Base-by-base conservation (phyloP, 352 stramenopile genomes). In the Pythium plurisporium region DNA sequence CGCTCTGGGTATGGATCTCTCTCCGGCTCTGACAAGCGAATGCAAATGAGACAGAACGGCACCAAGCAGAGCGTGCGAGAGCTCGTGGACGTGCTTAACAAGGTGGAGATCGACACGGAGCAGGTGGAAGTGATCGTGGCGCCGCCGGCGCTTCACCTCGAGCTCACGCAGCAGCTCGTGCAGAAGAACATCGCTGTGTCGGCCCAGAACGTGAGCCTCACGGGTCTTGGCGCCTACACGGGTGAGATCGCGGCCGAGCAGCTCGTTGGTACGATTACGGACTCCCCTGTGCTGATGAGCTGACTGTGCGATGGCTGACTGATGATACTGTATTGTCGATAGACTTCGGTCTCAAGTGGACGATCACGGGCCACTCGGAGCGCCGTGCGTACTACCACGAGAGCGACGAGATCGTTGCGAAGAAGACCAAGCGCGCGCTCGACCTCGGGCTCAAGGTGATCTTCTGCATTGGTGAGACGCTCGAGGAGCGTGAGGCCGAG, bases 391-490 rank as follows among this genome's bases (percentile, higher is more conserved):
- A 94, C 65, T 97, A 96, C 61, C 76, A 70, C 89, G 82, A 98
- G 70, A 92, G 79, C 33, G 91, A 98, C 59, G 76, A 95, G 59
- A 74, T 96, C 52, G 96, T 98, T 65, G 97, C 96, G 56, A 79
- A 85, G 57, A 97, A 98, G 82, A 96, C 93, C 49, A 95, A 94
- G 72, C 72, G 88, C 27, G 94, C 92, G 30, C 65, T 97, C 2
- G 79, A 88, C 55, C 67, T 95, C 26, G 95, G 89, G 4, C 72
- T 98, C 31, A 88, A 86, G 40, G 86, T 96, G 41, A 98, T 99
- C 74, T 94, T 99, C 64, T 99, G 96, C 65, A 98, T 99, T 65
- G 96, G 96, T 34, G 96, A 99, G 79, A 96, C 86, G 50, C 79
- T 98, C 31, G 82, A 95, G 31, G 65, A 98, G 57, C 82, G 94